Evolutionary conservation across 495 filamentous ascomycete species (phyloP).

Genomic region (Hypoxylon fragiforme): DNA sequence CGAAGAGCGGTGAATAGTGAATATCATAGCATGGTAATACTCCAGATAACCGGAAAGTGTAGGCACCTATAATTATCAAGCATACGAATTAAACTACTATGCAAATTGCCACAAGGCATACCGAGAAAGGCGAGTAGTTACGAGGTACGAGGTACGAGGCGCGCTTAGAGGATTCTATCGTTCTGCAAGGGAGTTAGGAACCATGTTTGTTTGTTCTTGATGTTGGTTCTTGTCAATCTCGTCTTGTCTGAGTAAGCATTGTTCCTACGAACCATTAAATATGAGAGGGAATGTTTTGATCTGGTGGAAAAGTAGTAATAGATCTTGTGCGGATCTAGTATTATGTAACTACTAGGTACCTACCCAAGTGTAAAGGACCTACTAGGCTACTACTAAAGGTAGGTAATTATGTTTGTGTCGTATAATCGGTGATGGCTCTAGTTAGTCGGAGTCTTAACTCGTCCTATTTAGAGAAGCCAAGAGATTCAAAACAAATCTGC

Average conservation of each 20-base stretch:
- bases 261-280: conserved; percentile 12
- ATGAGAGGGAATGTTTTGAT: conserved; percentile 2
- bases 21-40: conserved; percentile 3
- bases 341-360: too few relatives aligned
- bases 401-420: too few relatives aligned
- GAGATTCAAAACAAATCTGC: conserved; percentile 5
- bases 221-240: conserved; percentile 16
- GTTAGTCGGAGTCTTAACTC: conserved; percentile 1
- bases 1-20: conserved; percentile 27
- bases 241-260: conserved; percentile 23
- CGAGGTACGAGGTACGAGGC: too few relatives aligned
- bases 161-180: conserved; percentile 15
- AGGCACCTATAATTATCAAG: too few relatives aligned
- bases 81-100: background rate
- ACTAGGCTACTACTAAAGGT: too few relatives aligned
- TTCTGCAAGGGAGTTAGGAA: background rate
- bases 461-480: conserved; percentile 11
- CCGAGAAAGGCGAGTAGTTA: conserved; percentile 17
- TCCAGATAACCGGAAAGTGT: too few relatives aligned
- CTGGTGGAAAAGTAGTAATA: too few relatives aligned
- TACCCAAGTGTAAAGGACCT: too few relatives aligned
- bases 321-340: too few relatives aligned
- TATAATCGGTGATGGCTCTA: background rate
- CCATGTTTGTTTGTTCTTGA: too few relatives aligned
- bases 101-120: conserved; percentile 2